Evolutionary conservation across 2,329 filamentous ascomycete species (phyloP).

Genomic region (Penicillium vulpinum): DNA sequence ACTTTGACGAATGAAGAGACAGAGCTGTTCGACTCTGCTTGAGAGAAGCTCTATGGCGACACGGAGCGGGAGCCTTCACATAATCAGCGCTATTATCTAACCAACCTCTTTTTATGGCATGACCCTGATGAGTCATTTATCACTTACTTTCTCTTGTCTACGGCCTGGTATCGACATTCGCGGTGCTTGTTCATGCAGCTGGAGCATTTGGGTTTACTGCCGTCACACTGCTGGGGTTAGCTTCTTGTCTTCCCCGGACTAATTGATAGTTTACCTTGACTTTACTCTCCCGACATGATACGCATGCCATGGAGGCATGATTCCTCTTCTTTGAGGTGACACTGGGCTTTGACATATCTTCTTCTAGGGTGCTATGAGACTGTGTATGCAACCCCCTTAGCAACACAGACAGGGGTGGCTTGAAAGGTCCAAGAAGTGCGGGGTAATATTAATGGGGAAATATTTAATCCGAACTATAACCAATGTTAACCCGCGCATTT

Average conservation of each 20-base stretch:
- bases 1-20: conserved; percentile 22
- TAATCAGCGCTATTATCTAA: not conserved
- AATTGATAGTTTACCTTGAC: conserved; percentile 34
- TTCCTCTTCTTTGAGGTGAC: not conserved
- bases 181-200: conserved; percentile 27
- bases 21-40: conserved; percentile 23
- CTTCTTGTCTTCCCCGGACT: not conserved
- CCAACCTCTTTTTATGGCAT: not conserved
- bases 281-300: conserved; percentile 41
- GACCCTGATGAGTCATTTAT: conserved; percentile 5
- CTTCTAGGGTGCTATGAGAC: not conserved
- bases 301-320: conserved; percentile 29
- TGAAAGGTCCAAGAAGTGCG: not conserved
- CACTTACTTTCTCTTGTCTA: conserved; percentile 34
- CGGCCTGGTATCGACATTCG: conserved; percentile 25
- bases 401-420: not conserved
- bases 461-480: conserved; percentile 3
- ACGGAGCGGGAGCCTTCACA: conserved; percentile 24
- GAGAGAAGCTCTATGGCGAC: conserved; percentile 27
- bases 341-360: not conserved
- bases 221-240: conserved; percentile 9
- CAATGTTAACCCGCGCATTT: not conserved
- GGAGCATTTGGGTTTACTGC: conserved; percentile 17
- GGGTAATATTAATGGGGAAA: not conserved
- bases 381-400: not conserved